Conservation (phyloP, 2,329 filamentous ascomycete genomes). For the Alternaria arborescens region DNA sequence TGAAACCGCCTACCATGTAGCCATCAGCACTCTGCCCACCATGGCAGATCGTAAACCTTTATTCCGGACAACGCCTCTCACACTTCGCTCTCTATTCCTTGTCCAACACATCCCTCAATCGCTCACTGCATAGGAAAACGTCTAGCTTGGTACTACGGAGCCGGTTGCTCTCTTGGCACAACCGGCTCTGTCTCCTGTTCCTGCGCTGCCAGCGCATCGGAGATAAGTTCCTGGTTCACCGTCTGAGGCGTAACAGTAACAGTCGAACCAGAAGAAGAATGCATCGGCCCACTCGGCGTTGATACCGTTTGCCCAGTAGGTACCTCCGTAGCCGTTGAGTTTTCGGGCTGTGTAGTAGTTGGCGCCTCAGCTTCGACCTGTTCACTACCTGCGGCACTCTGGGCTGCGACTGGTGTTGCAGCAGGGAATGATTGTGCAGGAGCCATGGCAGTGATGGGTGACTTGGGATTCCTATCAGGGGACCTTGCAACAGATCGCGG, state of each 20-base stretch:
- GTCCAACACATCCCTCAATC: background rate
- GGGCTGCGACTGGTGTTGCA: background rate
- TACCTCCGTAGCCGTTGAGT: background rate
- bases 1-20: background rate
- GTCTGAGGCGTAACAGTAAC: slow-evolving; percentile 16
- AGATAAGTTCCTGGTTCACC: background rate
- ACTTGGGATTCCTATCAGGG: slow-evolving; percentile 14
- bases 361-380: background rate
- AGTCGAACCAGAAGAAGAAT: slow-evolving; percentile 15
- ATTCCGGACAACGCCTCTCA: background rate
- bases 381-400: background rate
- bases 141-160: background rate
- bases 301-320: background rate
- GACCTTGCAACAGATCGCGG: slow-evolving; percentile 20
- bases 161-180: background rate
- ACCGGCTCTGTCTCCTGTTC: background rate
- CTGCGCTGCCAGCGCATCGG: slow-evolving; percentile 1
- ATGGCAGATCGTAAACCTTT: background rate
- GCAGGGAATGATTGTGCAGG: slow-evolving; percentile 1
- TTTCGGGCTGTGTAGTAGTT: background rate
- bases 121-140: background rate
- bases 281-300: slow-evolving; percentile 10
- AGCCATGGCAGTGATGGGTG: slow-evolving; percentile 1
- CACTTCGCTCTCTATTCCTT: background rate
- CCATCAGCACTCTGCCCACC: background rate